Percentiles rank a stretch among this genome's conserved stretches.
Evolutionary conservation across 805 yeast genomes (phyloP).

Genomic region (Debaryomyces castellii): DNA sequence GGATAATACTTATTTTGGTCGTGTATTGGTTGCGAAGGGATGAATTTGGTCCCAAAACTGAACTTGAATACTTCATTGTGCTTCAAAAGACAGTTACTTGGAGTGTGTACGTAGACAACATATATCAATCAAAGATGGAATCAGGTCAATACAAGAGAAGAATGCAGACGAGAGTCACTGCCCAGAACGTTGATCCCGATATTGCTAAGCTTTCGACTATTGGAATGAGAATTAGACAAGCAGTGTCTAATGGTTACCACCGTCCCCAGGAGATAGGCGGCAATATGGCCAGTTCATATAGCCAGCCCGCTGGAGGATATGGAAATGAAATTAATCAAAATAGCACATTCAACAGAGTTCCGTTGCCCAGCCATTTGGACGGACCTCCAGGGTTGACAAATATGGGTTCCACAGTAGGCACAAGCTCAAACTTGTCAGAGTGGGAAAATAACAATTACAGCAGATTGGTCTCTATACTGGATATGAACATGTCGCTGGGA

Average conservation of each 20-base stretch:
- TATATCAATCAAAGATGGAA: neutral
- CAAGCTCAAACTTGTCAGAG: conserved; percentile 40
- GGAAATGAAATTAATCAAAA: neutral
- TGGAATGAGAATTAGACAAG: conserved; percentile 72
- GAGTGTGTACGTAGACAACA: neutral
- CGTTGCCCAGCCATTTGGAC: conserved; percentile 39
- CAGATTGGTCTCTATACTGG: conserved; percentile 2
- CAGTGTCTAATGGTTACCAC: conserved; percentile 61
- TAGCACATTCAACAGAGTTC: conserved; percentile 24
- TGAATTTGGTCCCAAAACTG: neutral
- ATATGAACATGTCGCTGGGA: conserved; percentile 1
- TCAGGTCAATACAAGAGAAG: conserved; percentile 25
- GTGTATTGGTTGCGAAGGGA: neutral
- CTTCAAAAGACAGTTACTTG: too few species aligned
- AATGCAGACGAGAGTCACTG: conserved; percentile 32
- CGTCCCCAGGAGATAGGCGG: conserved; percentile 10
- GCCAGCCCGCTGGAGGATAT: neutral
- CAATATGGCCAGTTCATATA: conserved; percentile 7
- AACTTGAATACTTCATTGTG: too few species aligned
- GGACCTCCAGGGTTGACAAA: conserved; percentile 47
- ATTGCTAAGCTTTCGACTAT: conserved; percentile 48
- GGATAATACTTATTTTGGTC: neutral
- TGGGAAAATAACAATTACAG: conserved; percentile 32
- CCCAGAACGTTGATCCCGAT: conserved; percentile 21
- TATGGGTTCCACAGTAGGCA: conserved; percentile 43